Conservation (phyloP, 306 rosid species). For the Rosa multiflora region DNA sequence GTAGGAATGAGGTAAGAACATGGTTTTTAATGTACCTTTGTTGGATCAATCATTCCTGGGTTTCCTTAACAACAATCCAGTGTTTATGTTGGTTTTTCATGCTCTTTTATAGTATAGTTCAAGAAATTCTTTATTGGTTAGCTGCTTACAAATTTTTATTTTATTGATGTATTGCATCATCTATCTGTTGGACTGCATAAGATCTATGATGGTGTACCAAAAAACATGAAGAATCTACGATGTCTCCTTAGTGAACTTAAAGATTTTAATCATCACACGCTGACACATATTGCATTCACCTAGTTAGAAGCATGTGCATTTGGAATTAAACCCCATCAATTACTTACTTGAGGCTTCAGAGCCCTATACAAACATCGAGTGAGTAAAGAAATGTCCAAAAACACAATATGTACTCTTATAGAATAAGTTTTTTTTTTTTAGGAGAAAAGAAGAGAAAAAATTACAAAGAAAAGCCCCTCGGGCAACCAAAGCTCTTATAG, state of each 20-base stretch:
- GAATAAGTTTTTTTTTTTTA: no score
- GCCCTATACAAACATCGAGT: neutral
- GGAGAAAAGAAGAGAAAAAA: no score
- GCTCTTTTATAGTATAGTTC: neutral
- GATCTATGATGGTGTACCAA: neutral
- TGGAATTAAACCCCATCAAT: neutral
- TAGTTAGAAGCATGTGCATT: neutral
- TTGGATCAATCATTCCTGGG: constrained; percentile 10
- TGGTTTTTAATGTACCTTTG: constrained; percentile 4
- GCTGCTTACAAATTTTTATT: neutral
- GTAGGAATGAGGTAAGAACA: constrained; percentile 71
- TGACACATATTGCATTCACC: neutral
- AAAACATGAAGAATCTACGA: neutral
- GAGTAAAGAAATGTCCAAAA: neutral
- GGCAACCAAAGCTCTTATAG: no score
- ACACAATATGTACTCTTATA: neutral
- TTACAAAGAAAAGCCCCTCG: no score
- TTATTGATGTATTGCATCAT: neutral
- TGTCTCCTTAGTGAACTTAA: neutral
- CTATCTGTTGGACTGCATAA: neutral
- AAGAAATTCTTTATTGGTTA: neutral
- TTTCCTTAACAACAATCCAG: neutral
- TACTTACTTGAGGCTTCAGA: neutral
- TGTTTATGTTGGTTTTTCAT: neutral
- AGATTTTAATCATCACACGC: neutral